Evolutionary conservation across 2,329 filamentous ascomycete genomes (phyloP).

Genomic region (Reticulascus tulasneorum): DNA sequence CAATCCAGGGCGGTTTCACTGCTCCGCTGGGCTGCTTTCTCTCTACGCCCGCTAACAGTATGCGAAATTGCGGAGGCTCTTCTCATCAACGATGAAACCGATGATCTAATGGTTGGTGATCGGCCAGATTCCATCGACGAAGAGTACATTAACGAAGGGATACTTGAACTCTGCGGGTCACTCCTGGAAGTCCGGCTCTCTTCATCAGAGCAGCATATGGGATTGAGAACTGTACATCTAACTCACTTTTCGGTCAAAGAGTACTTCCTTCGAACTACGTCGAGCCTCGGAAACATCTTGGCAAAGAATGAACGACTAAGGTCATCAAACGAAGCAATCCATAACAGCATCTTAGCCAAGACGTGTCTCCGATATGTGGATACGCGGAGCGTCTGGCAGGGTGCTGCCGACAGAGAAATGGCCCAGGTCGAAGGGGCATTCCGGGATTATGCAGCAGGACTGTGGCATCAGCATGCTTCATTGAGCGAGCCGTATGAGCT

Average conservation of each 20-base stretch:
- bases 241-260: constrained; percentile 18
- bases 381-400: neutral
- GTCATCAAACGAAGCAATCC: too few species aligned
- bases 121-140: constrained; percentile 22
- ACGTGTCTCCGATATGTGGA: constrained; percentile 3
- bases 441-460: constrained; percentile 4
- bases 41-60: constrained; percentile 16
- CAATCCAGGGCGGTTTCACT: constrained; percentile 21
- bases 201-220: too few species aligned
- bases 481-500: neutral
- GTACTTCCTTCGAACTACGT: constrained; percentile 13
- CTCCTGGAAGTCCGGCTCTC: constrained; percentile 24
- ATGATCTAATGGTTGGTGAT: constrained; percentile 18
- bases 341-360: neutral
- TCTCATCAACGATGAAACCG: constrained; percentile 15
- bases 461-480: constrained; percentile 2
- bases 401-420: too few species aligned
- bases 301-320: neutral
- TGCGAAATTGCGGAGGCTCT: constrained; percentile 20
- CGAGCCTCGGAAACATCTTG: neutral
- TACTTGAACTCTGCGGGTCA: constrained; percentile 22
- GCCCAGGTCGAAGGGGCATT: neutral
- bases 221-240: constrained; percentile 7
- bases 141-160: constrained; percentile 23
- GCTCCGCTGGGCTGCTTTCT: constrained; percentile 25